Evolutionary conservation across 441 rosid genomes (phyloP), one percentile per base, ranked within the genome.

Genomic region (Adansonia grandidieri): DNA sequence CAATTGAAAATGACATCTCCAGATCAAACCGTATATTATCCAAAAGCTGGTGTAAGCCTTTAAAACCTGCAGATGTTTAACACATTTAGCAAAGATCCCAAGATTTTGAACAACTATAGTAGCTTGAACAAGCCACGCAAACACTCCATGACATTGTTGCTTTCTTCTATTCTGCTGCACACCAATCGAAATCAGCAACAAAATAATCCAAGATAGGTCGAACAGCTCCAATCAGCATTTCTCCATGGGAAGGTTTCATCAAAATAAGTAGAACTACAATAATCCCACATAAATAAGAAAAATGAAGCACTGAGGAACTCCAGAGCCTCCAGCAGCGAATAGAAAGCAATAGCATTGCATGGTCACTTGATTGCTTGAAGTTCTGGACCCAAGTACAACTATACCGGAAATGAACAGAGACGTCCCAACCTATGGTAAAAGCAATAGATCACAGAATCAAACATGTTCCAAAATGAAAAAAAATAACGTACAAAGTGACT

Each of bases 361-460:
- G 87, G 77, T 75, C 88, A 88, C 90, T 88, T 86, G 88, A 86
- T 75, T 87, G 84, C 90, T 88, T 80, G 87, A 85, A 86, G 83
- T 82, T 84, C 89, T 74, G 66, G 87, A 80, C 83, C 81, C 84
- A 77, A 85, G 87, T 85, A 88, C 88, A 86, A 87, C 81, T 73
- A 85, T 58, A 85, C 85, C 74, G 82, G 87, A 88, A 84, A 85
- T 73, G 84, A 80, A 77, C 87, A 79, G 71, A 65, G 74, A 82
- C 51, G 84, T 85, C 87, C 86, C 85, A 79, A 89, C 91, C 96
- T 90, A 86, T 79, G 64, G 91, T 89, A 85, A 87, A 86, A 89
- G 90, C 89, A 91, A 87, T 78, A 86, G 70, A 91, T 81, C 86
- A 92, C 89, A 84, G 81, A 45, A 89, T 90, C 97, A 95, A 88